Percentiles rank a stretch among this genome's conserved stretches.
Evolutionary conservation across 768 basidiomycete genomes (phyloP).

Genomic region (Sporobolomyces pararoseus): DNA sequence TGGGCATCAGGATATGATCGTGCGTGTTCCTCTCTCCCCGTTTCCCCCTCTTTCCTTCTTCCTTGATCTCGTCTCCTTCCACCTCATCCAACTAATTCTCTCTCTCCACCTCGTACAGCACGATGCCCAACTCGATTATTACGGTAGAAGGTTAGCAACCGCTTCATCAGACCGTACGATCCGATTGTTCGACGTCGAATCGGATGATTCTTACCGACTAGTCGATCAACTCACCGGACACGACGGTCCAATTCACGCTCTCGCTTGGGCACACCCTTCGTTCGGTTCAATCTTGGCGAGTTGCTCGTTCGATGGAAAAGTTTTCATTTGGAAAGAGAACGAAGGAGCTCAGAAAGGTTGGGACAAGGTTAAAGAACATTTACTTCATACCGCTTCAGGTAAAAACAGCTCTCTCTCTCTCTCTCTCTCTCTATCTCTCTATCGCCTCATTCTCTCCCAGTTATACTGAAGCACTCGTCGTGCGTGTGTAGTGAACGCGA

Average conservation of each 20-base stretch:
- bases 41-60: not conserved
- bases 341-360: constrained; percentile 58
- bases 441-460: no score
- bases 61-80: not conserved
- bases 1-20: constrained; percentile 97
- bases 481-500: constrained; percentile 74
- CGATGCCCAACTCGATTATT: constrained; percentile 97
- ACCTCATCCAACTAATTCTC: not conserved
- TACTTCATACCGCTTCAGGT: constrained; percentile 90
- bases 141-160: constrained; percentile 91
- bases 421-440: no score
- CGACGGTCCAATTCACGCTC: constrained; percentile 95
- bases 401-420: constrained; percentile 47
- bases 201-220: constrained; percentile 60
- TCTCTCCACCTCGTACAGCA: constrained; percentile 58
- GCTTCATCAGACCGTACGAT: constrained; percentile 94
- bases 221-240: constrained; percentile 73
- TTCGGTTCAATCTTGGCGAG: constrained; percentile 94
- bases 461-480: no score
- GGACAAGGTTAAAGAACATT: constrained; percentile 94
- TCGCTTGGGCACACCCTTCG: constrained; percentile 97
- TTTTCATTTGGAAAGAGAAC: constrained; percentile 97
- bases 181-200: constrained; percentile 88
- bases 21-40: constrained; percentile 52
- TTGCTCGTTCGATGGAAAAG: constrained; percentile 98